Base-by-base conservation (phyloP, 1,284 basidiomycete species). In the Cutaneotrichosporon spelunceum region DNA sequence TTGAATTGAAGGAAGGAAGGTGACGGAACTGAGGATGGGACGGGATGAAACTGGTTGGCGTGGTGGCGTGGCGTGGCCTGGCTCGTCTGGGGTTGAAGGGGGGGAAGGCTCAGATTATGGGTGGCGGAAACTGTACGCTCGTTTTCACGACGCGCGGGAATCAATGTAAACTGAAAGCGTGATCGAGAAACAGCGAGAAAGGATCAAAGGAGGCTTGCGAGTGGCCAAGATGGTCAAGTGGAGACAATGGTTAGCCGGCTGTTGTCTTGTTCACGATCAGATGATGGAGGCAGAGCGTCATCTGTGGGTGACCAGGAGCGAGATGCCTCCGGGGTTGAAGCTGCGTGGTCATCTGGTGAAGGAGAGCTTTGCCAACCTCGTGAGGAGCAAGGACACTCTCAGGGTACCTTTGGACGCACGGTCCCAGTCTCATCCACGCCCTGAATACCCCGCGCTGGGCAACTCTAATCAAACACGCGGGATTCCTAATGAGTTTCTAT, bases 1-100 rank as follows among this genome's bases (percentile, higher is more conserved):
- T 61, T 52, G 39, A 27, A 33, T 61, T 52, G 39, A 27, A 33
- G 49, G 26, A 24, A 39, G 50, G 14, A 39, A 27, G 19, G 33
- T 27, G 39, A 55, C n/a, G 26, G 19, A 39, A n/a, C 21, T 29
- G 53, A 55, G 53, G 21, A 42, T 27, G 36, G 24, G 24, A 27
- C 39, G 53, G 53, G 53, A 45, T 55, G 53, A 55, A 55, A 45
- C 34, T 36, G 23, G 53, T 55, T 36, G 23, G 53, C 45, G 39
- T 11, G 39, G 53, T 55, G 53, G 53, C 53, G 53, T 53, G 50
- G 50, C 29, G 30, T 23, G 50, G 4, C 19, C 11, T 23, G 50
- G 29, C n/a, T 8, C 3, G 50, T 3, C 6, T 14, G 24, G 47
- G 14, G 29, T 23, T 49, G 23, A 26, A 16, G 13, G 27, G 13